These are phyloP conservation scores for Coniophora puteana DNA, from an alignment of 1,284 basidiomycete genomes.

Conservation along the genomic window DNA sequence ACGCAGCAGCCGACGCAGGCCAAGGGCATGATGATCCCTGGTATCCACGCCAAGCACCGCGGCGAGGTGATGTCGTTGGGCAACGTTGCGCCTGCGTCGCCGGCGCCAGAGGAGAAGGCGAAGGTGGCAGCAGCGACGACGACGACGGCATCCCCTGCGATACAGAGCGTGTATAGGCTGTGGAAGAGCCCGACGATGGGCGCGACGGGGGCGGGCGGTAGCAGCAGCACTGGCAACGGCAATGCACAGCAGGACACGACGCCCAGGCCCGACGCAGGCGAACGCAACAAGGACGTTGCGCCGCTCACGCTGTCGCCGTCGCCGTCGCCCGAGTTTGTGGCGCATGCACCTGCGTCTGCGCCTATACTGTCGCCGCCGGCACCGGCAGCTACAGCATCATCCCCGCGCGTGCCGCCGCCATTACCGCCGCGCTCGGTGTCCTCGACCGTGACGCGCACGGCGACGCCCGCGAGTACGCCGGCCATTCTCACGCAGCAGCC, in stretches of 20 bases:
- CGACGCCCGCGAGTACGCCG: conserved; percentile 24
- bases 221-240: no score
- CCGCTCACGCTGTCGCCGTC: conserved; percentile 19
- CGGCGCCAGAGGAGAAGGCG: conserved; percentile 38
- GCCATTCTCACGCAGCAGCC: no score
- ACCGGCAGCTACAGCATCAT: conserved; percentile 10
- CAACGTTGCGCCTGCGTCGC: conserved; percentile 51
- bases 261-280: conserved; percentile 18
- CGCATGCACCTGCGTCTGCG: no score
- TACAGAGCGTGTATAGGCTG: conserved; percentile 65
- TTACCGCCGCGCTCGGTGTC: conserved; percentile 52
- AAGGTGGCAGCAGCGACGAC: no score
- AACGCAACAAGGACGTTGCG: conserved; percentile 28
- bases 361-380: no score
- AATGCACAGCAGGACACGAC: conserved; percentile 20
- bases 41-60: conserved; percentile 74
- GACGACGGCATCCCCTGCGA: no score
- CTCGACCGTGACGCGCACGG: conserved; percentile 18
- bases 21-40: conserved; percentile 75
- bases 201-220: no score
- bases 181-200: conserved; percentile 52
- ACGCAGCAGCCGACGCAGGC: conserved; percentile 67
- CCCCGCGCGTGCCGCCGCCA: conserved; percentile 38
- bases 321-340: no score
- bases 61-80: conserved; percentile 79